Evolutionary conservation across 2,329 filamentous ascomycete species (phyloP).

Genomic region (Polychaeton citri): DNA sequence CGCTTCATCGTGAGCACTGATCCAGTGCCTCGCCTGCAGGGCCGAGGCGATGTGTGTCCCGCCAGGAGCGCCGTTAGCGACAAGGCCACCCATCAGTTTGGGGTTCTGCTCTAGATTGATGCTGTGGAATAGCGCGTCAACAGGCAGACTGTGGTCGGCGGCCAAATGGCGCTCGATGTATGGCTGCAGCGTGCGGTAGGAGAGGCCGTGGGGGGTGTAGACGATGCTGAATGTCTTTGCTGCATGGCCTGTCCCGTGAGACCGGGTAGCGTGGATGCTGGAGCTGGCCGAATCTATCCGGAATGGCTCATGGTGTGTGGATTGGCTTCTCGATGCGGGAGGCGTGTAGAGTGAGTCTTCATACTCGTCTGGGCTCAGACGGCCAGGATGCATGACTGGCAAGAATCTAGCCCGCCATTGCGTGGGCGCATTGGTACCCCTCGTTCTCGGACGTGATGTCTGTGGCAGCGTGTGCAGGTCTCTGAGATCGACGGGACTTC

Average conservation of each 20-base stretch:
- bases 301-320: slow-evolving; percentile 17
- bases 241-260: slow-evolving; percentile 2
- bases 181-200: slow-evolving; percentile 38
- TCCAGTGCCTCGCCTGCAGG: slow-evolving; percentile 44
- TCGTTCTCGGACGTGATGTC: slow-evolving; percentile 1
- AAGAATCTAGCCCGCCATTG: slow-evolving; percentile 4
- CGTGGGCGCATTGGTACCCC: slow-evolving; percentile 7
- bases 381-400: neutral
- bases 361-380: neutral
- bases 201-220: slow-evolving; percentile 52
- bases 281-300: slow-evolving; percentile 1
- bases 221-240: slow-evolving; percentile 44
- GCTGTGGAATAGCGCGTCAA: slow-evolving; percentile 52
- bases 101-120: slow-evolving; percentile 47
- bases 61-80: slow-evolving; percentile 42
- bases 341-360: neutral
- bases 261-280: neutral
- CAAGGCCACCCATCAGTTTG: slow-evolving; percentile 49
- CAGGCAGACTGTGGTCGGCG: slow-evolving; percentile 38
- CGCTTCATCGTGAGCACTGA: slow-evolving; percentile 48
- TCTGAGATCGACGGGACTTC: slow-evolving; percentile 24
- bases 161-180: slow-evolving; percentile 47
- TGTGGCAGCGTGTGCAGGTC: slow-evolving; percentile 20
- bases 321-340: too few species aligned
- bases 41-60: slow-evolving; percentile 44